Evolutionary conservation across 2,329 filamentous ascomycete genomes (phyloP), one percentile per base, ranked within the genome.

Genomic region (Polytolypa hystricis): DNA sequence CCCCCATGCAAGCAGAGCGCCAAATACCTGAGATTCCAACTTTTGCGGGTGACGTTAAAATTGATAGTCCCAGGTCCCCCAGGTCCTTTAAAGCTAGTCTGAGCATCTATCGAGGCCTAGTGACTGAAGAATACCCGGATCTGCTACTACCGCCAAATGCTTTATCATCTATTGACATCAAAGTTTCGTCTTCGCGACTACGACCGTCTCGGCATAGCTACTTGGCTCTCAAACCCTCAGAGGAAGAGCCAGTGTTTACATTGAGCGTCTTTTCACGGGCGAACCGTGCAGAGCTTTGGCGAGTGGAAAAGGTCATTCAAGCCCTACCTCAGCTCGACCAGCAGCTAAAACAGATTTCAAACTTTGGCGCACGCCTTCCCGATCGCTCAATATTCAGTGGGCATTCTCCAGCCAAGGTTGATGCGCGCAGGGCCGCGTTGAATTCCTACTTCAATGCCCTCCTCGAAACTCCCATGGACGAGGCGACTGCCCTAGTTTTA

Each of bases 211-310:
- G 89, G 44, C 78, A 85, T 25, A 95, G 87, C 55, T 74, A 91
- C 47, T 67, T 94, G 51, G 83, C 79, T 2, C 67, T 86, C 8
- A 89, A 77, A 34, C 79, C 84, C 42, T 67, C 82, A 14, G 87
- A 95, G 40, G 89, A 94, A 53, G 87, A 95, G 49, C 85, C 87
- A 0, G 89, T 96, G 0, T 95, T 96, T 52, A 94, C 86, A 0
- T 67, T 98, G 36, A 87, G 86, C 12, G 67, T 98, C 23, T 81
- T 85, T 49, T 82, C 82, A 7, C 78, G 87, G 37, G 37, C 33
- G 14, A 77, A 85, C 43, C 67, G 74, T 3, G 74, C 72, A 38
- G 89, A 96, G 56, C 67, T 98, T 8, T 96, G 91, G 89, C 78
- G 89, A 19, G 77, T 94, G 5, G 91, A 98, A 61, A 98, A 98